Percentiles rank a stretch among this genome's conserved stretches.
Evolutionary conservation across 768 basidiomycete genomes (phyloP).

Genomic region (Naganishia vaughanmartiniae): DNA sequence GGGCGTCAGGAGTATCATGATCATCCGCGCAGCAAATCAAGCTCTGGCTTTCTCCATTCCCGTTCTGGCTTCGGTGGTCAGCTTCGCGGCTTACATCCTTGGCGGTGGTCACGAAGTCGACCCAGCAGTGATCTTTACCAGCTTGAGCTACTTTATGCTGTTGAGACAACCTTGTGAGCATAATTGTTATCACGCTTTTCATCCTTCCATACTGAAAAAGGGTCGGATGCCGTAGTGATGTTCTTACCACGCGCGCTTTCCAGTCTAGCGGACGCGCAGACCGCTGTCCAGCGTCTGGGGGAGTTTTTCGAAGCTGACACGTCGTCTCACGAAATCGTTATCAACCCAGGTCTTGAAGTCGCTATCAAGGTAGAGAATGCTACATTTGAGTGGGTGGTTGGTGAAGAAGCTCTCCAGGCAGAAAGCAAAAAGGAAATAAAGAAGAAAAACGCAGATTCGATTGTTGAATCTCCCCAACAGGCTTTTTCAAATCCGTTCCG

Average conservation of each 20-base stretch:
- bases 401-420: conserved; percentile 33
- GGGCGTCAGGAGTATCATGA: conserved; percentile 61
- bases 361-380: conserved; percentile 61
- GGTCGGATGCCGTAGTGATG: conserved; percentile 33
- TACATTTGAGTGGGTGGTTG: conserved; percentile 66
- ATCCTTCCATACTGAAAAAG: not conserved
- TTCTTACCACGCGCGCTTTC: conserved; percentile 56
- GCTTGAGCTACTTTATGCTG: conserved; percentile 62
- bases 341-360: conserved; percentile 56
- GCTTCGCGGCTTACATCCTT: conserved; percentile 65
- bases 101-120: conserved; percentile 60
- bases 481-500: conserved; percentile 55
- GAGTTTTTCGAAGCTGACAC: conserved; percentile 62
- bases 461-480: not conserved
- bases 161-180: conserved; percentile 67
- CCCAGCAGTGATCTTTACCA: conserved; percentile 68
- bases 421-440: conserved; percentile 35
- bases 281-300: conserved; percentile 60
- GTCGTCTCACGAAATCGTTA: conserved; percentile 53
- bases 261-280: conserved; percentile 64
- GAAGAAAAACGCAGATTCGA: conserved; percentile 28
- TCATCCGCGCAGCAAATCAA: conserved; percentile 65
- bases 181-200: not conserved
- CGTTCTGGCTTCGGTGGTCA: conserved; percentile 64
- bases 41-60: conserved; percentile 55